phyloP scores from a whole-genome alignment of 495 filamentous ascomycete species.

The Platismatia glauca region DNA sequence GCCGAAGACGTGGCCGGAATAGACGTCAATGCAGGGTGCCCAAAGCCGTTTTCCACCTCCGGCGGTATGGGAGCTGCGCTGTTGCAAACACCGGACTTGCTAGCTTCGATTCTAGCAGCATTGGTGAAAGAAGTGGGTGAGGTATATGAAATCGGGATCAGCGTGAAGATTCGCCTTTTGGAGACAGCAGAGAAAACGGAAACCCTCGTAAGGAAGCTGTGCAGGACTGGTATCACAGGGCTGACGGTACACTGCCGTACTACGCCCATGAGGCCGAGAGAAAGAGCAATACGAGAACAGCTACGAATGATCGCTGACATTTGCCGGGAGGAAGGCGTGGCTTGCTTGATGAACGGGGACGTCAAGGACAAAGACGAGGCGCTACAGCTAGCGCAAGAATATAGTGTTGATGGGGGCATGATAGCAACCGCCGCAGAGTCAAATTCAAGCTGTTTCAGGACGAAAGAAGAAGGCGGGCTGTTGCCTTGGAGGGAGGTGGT shows the following conservation, averaged over 20 bases:
- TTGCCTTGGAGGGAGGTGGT: conserved; percentile 67
- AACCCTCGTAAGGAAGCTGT: conserved; percentile 61
- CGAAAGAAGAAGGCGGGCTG: conserved; percentile 53
- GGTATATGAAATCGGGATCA: conserved; percentile 76
- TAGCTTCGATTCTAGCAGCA: conserved; percentile 70
- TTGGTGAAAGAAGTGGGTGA: conserved; percentile 69
- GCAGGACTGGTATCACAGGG: conserved; percentile 78
- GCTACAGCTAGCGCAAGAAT: conserved; percentile 58
- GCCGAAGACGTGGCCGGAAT: conserved; percentile 84
- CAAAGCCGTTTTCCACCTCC: conserved; percentile 85
- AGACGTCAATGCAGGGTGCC: conserved; percentile 94
- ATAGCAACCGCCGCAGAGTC: conserved; percentile 86
- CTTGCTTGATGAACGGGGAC: conserved; percentile 92
- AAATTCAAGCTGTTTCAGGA: conserved; percentile 76
- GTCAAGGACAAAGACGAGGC: conserved; percentile 63
- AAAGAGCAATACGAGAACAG: conserved; percentile 78
- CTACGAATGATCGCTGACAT: conserved; percentile 67
- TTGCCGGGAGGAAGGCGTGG: conserved; percentile 74
- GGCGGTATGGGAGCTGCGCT: conserved; percentile 95
- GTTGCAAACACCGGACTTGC: conserved; percentile 68
- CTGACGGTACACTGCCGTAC: conserved; percentile 93
- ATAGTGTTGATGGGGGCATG: conserved; percentile 86
- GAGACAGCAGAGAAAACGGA: conserved; percentile 66
- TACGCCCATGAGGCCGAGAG: conserved; percentile 84
- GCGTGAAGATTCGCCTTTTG: conserved; percentile 88